phyloP scores from a whole-genome alignment of 306 rosid genomes.

The Vachellia collinsii region DNA sequence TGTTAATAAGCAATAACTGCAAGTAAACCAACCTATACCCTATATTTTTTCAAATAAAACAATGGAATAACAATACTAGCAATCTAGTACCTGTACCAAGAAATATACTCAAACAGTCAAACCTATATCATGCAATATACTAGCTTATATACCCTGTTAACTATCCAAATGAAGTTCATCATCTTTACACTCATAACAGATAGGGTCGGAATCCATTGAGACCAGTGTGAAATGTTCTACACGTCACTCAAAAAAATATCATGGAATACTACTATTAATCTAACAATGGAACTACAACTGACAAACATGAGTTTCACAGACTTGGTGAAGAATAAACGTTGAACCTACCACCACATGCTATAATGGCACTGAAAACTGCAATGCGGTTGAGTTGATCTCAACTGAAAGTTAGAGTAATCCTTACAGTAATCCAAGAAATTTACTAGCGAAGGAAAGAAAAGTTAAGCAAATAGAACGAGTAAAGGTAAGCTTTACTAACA shows the following conservation, averaged over 20 bases:
- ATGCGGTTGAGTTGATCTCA: not conserved
- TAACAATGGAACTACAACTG: not conserved
- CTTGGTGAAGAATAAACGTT: too few species aligned
- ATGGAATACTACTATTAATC: not conserved
- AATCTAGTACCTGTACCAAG: not conserved
- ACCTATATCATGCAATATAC: not conserved
- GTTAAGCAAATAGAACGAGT: constrained; percentile 14
- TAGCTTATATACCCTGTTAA: not conserved
- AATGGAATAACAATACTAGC: not conserved
- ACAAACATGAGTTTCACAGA: too few species aligned
- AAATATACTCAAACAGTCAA: not conserved
- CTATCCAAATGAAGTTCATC: not conserved
- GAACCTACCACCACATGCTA: too few species aligned
- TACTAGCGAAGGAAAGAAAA: constrained; percentile 4
- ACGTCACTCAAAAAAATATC: not conserved
- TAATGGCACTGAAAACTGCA: not conserved
- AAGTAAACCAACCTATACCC: not conserved
- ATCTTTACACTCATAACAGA: not conserved
- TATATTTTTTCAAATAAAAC: not conserved
- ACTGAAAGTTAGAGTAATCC: not conserved
- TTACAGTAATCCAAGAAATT: not conserved
- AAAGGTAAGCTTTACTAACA: constrained; percentile 25
- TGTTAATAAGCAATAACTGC: not conserved
- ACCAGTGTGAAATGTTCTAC: not conserved
- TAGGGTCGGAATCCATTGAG: not conserved